Evolutionary conservation across 192 early-diverging fungal genomes (phyloP).

Genomic region (Coemansia interrupta): DNA sequence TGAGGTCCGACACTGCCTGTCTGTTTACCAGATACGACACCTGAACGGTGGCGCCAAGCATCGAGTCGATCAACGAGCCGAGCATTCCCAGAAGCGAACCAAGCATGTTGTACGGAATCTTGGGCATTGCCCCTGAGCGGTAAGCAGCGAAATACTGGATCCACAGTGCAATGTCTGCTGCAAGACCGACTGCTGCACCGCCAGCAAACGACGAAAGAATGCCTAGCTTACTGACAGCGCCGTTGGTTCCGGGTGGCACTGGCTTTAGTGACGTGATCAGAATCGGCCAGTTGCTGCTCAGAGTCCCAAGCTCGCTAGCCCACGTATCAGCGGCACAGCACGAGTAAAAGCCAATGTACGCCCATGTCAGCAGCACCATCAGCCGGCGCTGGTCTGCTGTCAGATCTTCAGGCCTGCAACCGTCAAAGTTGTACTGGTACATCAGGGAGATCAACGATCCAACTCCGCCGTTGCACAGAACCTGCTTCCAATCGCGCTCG

Average conservation of each 20-base stretch:
- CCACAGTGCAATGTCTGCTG: slow-evolving; percentile 54
- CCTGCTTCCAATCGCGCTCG: slow-evolving; percentile 58
- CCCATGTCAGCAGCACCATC: slow-evolving; percentile 52
- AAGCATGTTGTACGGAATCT: slow-evolving; percentile 48
- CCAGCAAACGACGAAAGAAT: slow-evolving; percentile 73
- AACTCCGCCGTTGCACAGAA: slow-evolving; percentile 57
- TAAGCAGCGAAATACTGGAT: slow-evolving; percentile 51
- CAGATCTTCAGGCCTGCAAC: slow-evolving; percentile 22
- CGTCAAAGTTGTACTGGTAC: slow-evolving; percentile 46
- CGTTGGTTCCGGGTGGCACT: slow-evolving; percentile 92
- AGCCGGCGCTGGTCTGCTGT: slow-evolving; percentile 16
- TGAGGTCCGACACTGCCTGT: slow-evolving; percentile 47
- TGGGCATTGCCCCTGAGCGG: slow-evolving; percentile 22
- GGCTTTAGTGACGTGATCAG: slow-evolving; percentile 75
- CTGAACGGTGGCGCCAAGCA: slow-evolving; percentile 78
- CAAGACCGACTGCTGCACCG: slow-evolving; percentile 66
- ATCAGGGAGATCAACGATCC: slow-evolving; percentile 41
- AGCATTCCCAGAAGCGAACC: slow-evolving; percentile 65
- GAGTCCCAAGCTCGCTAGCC: slow-evolving; percentile 86
- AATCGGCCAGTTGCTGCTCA: slow-evolving; percentile 68
- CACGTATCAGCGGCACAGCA: slow-evolving; percentile 73
- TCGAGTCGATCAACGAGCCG: slow-evolving; percentile 78
- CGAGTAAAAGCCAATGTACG: slow-evolving; percentile 61
- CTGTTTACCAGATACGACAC: slow-evolving; percentile 63
- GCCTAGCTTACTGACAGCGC: slow-evolving; percentile 73